phyloP scores from a whole-genome alignment of 1,139 yeast species.

The Yamadazyma aaseri region DNA sequence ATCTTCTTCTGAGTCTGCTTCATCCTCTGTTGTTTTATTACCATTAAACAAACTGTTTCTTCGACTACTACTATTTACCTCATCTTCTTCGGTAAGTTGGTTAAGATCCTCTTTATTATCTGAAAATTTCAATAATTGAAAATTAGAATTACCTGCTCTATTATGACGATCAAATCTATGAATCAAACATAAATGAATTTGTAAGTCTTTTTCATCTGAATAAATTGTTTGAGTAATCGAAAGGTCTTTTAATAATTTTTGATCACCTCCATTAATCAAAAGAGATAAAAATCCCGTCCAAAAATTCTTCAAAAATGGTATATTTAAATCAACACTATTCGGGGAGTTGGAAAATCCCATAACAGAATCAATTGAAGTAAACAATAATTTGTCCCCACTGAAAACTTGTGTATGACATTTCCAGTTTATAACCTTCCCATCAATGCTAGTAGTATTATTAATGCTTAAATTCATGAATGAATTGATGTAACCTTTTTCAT shows the following conservation, averaged over 20 bases:
- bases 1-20: constrained; percentile 18
- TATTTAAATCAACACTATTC: constrained; percentile 25
- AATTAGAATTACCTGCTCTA: constrained; percentile 9
- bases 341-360: constrained; percentile 30
- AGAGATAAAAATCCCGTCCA: constrained; percentile 42
- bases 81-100: constrained; percentile 11
- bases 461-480: constrained; percentile 30
- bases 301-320: constrained; percentile 41
- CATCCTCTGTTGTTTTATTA: background rate
- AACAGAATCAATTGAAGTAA: constrained; percentile 30
- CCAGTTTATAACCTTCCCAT: constrained; percentile 30
- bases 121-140: constrained; percentile 7
- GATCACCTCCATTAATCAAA: constrained; percentile 34
- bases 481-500: constrained; percentile 26
- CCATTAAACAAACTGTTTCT: no score
- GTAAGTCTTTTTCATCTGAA: constrained; percentile 15
- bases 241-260: constrained; percentile 18
- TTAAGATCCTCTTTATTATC: constrained; percentile 9
- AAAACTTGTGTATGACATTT: constrained; percentile 32
- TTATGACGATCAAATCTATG: constrained; percentile 23
- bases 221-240: constrained; percentile 33
- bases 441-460: constrained; percentile 6
- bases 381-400: constrained; percentile 23
- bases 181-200: constrained; percentile 26
- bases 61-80: constrained; percentile 2